Percentiles rank a stretch among this genome's conserved stretches.
Conservation (phyloP, 139 green algal genomes). For the Ulvella scutata region DNA sequence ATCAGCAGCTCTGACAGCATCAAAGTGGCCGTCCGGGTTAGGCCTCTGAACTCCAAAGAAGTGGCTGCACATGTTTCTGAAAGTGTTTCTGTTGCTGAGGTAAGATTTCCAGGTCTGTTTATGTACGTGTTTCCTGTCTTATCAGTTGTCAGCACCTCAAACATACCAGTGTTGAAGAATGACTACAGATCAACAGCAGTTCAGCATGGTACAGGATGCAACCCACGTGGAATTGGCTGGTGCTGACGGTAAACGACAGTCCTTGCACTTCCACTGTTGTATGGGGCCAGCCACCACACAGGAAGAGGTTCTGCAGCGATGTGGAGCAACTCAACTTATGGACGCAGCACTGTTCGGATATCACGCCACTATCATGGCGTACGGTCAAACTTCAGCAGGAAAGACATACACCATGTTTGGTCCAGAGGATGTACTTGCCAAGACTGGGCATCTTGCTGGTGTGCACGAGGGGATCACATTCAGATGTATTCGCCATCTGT, state of each 20-base stretch:
- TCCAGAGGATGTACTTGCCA: slow-evolving; percentile 14
- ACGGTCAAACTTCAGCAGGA: slow-evolving; percentile 40
- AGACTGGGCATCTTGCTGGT: neutral
- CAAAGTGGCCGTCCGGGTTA: slow-evolving; percentile 45
- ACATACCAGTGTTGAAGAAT: too few species aligned
- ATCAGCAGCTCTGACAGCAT: slow-evolving; percentile 33
- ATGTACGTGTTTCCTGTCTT: neutral
- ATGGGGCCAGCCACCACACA: slow-evolving; percentile 34
- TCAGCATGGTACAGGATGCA: neutral
- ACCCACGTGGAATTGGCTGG: neutral
- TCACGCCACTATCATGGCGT: slow-evolving; percentile 51
- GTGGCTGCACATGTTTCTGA: neutral
- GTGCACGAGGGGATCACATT: neutral
- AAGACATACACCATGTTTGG: slow-evolving; percentile 61
- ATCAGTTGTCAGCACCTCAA: too few species aligned
- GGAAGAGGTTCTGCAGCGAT: slow-evolving; percentile 37
- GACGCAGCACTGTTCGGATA: slow-evolving; percentile 67
- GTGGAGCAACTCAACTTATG: slow-evolving; percentile 46
- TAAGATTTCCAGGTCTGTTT: neutral
- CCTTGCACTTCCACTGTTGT: slow-evolving; percentile 50
- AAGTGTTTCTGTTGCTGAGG: neutral
- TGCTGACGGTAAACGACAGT: slow-evolving; percentile 2
- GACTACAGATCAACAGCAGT: too few species aligned
- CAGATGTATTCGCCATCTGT: neutral
- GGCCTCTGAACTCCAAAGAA: slow-evolving; percentile 15